Evolutionary conservation across 1,284 basidiomycete species (phyloP).

Genomic region (Stygiomarasmius scandens): DNA sequence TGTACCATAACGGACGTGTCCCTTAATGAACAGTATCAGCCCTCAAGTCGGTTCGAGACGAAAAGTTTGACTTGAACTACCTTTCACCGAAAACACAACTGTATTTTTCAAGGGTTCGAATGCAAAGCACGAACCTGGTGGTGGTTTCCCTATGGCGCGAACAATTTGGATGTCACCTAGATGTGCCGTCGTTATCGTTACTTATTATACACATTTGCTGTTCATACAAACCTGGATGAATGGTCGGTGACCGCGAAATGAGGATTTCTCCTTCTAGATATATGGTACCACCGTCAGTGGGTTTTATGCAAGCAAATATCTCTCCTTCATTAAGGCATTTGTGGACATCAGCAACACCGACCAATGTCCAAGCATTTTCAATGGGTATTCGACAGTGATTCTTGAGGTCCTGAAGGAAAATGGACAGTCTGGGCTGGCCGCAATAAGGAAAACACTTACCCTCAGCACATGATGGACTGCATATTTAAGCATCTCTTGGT

Average conservation of each 20-base stretch:
- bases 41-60: slow-evolving; percentile 24
- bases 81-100: slow-evolving; percentile 59
- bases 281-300: slow-evolving; percentile 34
- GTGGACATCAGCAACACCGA: slow-evolving; percentile 69
- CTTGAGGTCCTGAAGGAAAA: slow-evolving; percentile 59
- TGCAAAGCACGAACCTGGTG: slow-evolving; percentile 51
- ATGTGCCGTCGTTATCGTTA: slow-evolving; percentile 66
- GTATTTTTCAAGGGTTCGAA: slow-evolving; percentile 55
- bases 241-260: slow-evolving; percentile 65
- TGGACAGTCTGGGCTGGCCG: background rate
- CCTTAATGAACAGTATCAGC: slow-evolving; percentile 37
- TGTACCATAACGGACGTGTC: slow-evolving; percentile 56
- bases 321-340: slow-evolving; percentile 50
- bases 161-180: slow-evolving; percentile 70
- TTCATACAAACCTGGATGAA: slow-evolving; percentile 67
- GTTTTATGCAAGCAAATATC: slow-evolving; percentile 60
- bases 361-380: slow-evolving; percentile 61
- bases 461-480: slow-evolving; percentile 52
- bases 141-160: slow-evolving; percentile 60
- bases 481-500: slow-evolving; percentile 52
- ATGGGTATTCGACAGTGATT: slow-evolving; percentile 69
- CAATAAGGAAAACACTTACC: background rate
- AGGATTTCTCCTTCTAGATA: slow-evolving; percentile 60
- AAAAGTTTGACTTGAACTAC: slow-evolving; percentile 29
- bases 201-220: slow-evolving; percentile 59